Percentiles rank a stretch among this genome's conserved stretches.
Evolutionary conservation across 1,139 yeast species (phyloP).

Genomic region (Arxiozyma slooffiae): DNA sequence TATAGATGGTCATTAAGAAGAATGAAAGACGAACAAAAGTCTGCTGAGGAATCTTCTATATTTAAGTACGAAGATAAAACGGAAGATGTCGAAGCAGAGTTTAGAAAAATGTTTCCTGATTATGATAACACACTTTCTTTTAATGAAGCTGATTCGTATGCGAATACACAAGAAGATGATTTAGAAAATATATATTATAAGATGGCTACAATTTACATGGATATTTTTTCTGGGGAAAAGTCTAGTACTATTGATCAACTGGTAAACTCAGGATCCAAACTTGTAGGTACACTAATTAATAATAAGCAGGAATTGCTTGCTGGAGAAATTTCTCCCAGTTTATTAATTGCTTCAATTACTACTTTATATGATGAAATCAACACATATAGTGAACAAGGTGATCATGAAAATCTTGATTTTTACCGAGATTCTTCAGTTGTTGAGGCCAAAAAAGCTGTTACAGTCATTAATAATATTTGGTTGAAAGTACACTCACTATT

Average conservation of each 20-base stretch:
- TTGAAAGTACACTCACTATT: constrained; percentile 42
- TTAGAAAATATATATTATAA: constrained; percentile 32
- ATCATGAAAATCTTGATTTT: constrained; percentile 41
- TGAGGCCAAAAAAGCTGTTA: constrained; percentile 55
- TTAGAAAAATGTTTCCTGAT: constrained; percentile 72
- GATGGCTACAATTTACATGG: constrained; percentile 34
- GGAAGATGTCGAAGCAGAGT: constrained; percentile 47
- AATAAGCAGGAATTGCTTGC: constrained; percentile 23
- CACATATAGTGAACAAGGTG: constrained; percentile 17
- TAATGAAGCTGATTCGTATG: constrained; percentile 27
- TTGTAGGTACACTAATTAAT: constrained; percentile 28
- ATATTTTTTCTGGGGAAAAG: constrained; percentile 25
- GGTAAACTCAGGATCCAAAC: constrained; percentile 37
- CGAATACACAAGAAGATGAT: constrained; percentile 13
- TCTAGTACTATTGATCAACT: constrained; percentile 27
- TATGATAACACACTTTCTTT: constrained; percentile 50
- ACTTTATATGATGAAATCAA: constrained; percentile 32
- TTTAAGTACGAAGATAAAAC: constrained; percentile 53
- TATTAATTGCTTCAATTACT: constrained; percentile 38
- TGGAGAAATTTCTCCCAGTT: constrained; percentile 31
- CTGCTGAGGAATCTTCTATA: constrained; percentile 49
- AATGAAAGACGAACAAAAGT: constrained; percentile 54
- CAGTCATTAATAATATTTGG: constrained; percentile 41
- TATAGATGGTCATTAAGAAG: constrained; percentile 74
- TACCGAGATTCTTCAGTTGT: constrained; percentile 55